Conservation (phyloP, 805 yeast genomes). For the Metschnikowia koreensis region DNA sequence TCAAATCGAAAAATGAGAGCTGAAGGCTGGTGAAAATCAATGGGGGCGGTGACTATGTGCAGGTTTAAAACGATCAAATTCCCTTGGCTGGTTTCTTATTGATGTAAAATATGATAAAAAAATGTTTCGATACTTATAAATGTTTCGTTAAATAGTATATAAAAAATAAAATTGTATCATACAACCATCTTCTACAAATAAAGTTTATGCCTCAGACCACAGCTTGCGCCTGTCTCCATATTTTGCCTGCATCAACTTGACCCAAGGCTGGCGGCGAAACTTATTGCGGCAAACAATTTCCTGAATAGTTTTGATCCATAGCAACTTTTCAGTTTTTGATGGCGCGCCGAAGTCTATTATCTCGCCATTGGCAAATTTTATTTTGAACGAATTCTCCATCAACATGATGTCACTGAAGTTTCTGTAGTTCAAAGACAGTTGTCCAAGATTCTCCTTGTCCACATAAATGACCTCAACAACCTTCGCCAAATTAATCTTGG, state of each 20-base stretch:
- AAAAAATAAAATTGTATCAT: background rate
- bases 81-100: no score
- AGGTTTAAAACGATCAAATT: background rate
- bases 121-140: no score
- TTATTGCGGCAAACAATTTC: slow-evolving; percentile 53
- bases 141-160: background rate
- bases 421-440: slow-evolving; percentile 41
- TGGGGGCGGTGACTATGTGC: background rate
- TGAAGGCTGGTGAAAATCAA: background rate
- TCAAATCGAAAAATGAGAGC: background rate
- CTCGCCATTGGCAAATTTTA: slow-evolving; percentile 77
- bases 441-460: slow-evolving; percentile 34
- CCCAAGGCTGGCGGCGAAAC: slow-evolving; percentile 62
- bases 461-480: slow-evolving; percentile 52
- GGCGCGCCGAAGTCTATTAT: slow-evolving; percentile 84
- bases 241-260: slow-evolving; percentile 42
- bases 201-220: slow-evolving; percentile 1
- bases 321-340: slow-evolving; percentile 52
- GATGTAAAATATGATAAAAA: no score
- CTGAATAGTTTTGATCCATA: slow-evolving; percentile 66
- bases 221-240: slow-evolving; percentile 9
- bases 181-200: no score
- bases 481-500: slow-evolving; percentile 72
- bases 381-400: slow-evolving; percentile 70
- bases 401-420: slow-evolving; percentile 70